Evolutionary conservation across 2,329 filamentous ascomycete genomes (phyloP).

Genomic region (Coniochaeta ligniaria): DNA sequence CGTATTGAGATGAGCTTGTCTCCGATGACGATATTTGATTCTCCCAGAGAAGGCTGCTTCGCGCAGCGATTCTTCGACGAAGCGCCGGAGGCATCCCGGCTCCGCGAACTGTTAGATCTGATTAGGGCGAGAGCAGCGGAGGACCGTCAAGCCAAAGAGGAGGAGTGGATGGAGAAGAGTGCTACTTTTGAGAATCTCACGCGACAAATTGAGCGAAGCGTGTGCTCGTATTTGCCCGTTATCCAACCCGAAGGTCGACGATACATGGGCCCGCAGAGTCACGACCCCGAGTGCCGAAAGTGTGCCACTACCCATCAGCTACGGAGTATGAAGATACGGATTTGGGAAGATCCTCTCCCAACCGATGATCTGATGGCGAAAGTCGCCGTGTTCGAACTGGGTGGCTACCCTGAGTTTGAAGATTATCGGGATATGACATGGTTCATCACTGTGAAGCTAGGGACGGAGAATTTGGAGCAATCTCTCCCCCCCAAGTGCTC

Average conservation of each 20-base stretch:
- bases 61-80: slow-evolving; percentile 36
- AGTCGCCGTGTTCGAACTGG: slow-evolving; percentile 32
- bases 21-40: slow-evolving; percentile 38
- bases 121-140: slow-evolving; percentile 16
- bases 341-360: slow-evolving; percentile 33
- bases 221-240: slow-evolving; percentile 20
- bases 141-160: slow-evolving; percentile 10
- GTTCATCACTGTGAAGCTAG: slow-evolving; percentile 24
- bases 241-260: slow-evolving; percentile 7
- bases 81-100: slow-evolving; percentile 13
- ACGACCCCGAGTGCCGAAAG: slow-evolving; percentile 22
- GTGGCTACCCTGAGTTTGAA: slow-evolving; percentile 23
- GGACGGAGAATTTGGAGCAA: not conserved
- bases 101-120: slow-evolving; percentile 9
- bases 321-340: slow-evolving; percentile 24
- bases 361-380: slow-evolving; percentile 19
- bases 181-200: slow-evolving; percentile 23
- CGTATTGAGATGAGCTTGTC: slow-evolving; percentile 18
- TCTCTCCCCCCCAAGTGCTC: not conserved
- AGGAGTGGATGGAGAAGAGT: slow-evolving; percentile 23
- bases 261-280: slow-evolving; percentile 9
- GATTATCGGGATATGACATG: slow-evolving; percentile 34
- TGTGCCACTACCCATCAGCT: slow-evolving; percentile 24
- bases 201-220: slow-evolving; percentile 18
- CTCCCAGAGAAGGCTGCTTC: slow-evolving; percentile 32